Conservation (phyloP, 2,329 filamentous ascomycete species). For the Geosmithia morbida region DNA sequence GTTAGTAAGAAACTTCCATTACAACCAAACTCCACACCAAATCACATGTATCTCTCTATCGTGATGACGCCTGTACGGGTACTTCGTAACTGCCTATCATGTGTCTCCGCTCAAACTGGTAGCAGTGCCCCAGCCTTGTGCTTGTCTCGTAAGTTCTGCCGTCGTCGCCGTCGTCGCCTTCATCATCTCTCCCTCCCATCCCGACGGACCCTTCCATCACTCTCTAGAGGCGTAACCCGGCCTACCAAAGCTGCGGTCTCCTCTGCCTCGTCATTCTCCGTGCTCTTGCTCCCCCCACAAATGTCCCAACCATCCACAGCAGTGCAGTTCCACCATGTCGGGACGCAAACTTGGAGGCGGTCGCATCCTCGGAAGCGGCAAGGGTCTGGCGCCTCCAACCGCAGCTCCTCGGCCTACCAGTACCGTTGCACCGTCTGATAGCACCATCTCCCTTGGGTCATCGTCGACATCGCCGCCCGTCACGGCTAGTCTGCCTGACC, state of each 20-base stretch:
- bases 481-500: constrained; percentile 44
- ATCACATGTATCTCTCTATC: background rate
- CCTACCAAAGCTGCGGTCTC: constrained; percentile 1
- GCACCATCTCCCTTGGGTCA: constrained; percentile 66
- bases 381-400: constrained; percentile 56
- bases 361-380: constrained; percentile 77
- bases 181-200: background rate
- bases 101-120: background rate
- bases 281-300: background rate
- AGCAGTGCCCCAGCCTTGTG: background rate
- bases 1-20: background rate
- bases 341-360: constrained; percentile 82
- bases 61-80: background rate
- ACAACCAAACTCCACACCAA: background rate
- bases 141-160: background rate
- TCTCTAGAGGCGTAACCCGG: constrained; percentile 1
- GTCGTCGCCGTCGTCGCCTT: background rate
- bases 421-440: constrained; percentile 44
- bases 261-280: background rate
- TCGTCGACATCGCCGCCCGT: constrained; percentile 47
- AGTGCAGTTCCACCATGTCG: constrained; percentile 43
- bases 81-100: background rate
- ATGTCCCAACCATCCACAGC: background rate
- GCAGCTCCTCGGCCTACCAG: constrained; percentile 28
- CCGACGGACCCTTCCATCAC: background rate